These are phyloP conservation scores for Bisporella sp. DNA, from an alignment of 2,329 filamentous ascomycete genomes.

Conservation along the genomic window DNA sequence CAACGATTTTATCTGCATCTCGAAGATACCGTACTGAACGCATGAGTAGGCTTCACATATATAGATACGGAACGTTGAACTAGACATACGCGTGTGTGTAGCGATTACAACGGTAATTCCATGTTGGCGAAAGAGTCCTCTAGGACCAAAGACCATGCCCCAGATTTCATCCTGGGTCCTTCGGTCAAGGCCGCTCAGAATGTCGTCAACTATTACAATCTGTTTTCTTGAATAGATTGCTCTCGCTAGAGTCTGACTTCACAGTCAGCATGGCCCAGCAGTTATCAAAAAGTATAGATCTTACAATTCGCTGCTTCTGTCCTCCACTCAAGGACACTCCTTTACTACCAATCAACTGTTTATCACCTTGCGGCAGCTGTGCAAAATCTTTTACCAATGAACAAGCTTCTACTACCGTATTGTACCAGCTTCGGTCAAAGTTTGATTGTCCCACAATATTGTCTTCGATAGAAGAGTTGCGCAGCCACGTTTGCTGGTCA, in stretches of 20 bases:
- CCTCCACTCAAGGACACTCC: constrained; percentile 25
- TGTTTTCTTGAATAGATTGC: background rate
- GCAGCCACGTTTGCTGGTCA: background rate
- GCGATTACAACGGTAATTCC: background rate
- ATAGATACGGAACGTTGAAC: too few species aligned
- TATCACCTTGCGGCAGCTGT: background rate
- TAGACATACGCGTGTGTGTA: background rate
- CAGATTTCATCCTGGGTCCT: background rate
- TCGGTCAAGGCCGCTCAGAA: background rate
- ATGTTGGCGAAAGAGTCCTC: background rate
- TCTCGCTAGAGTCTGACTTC: background rate
- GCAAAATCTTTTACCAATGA: background rate
- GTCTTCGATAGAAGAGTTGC: background rate
- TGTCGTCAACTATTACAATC: background rate
- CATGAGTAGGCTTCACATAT: too few species aligned
- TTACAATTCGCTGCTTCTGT: constrained; percentile 11
- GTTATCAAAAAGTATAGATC: too few species aligned
- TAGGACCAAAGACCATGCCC: background rate
- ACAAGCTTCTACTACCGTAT: background rate
- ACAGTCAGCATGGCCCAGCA: too few species aligned
- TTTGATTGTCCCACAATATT: background rate
- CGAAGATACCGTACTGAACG: background rate
- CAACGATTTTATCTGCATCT: background rate
- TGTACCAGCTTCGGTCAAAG: background rate
- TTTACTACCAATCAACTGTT: constrained; percentile 14